Base-by-base conservation (phyloP, 2,329 filamentous ascomycete genomes). In the Fusarium palustre region DNA sequence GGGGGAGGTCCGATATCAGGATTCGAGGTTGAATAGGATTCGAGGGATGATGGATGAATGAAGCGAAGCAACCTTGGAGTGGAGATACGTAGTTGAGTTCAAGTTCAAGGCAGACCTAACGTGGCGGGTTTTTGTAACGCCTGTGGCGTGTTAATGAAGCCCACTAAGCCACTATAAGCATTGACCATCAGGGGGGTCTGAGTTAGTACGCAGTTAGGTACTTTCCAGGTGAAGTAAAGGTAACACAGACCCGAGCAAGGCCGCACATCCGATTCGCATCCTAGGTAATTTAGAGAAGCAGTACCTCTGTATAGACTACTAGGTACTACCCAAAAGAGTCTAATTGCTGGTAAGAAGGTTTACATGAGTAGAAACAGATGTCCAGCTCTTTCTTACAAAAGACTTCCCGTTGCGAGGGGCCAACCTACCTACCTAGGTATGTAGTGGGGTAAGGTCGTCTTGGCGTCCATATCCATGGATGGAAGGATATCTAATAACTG, bases 101-200 rank as follows among this genome's bases (percentile, higher is more conserved):
- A 13, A 62, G 43, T 49, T 49, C 31, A 36, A 52, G 47, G 55
- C 55, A 57, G 34, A 7, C n/a, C 71, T 73, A 75, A 69, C 57
- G 70, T 71, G 64, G 68, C 61, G 66, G 70, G 66, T 62, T 72
- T 58, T 42, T 69, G 59, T 71, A 70, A 70, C 64, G 64, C 63
- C 53, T 73, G 67, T 71, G 60, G 72, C 62, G 64, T 65, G 55
- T 66, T 61, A 22, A 52, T 48, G 59, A 24, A 71, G 34, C 42
- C 55, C 55, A 63, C 68, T 73, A 39, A 12, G 20, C 33, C 54
- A 46, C 48, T 54, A 53, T 34, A 45, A 49, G 34, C 47, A 46
- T 53, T 50, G 38, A 49, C 7, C 18, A 10, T 36, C 30, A 39
- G 33, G 30, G 24, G 55, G 36, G 30, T 49, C 16, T n/a, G 25